phyloP scores from a whole-genome alignment of 768 basidiomycete species.

The Boletus coccyginus region DNA sequence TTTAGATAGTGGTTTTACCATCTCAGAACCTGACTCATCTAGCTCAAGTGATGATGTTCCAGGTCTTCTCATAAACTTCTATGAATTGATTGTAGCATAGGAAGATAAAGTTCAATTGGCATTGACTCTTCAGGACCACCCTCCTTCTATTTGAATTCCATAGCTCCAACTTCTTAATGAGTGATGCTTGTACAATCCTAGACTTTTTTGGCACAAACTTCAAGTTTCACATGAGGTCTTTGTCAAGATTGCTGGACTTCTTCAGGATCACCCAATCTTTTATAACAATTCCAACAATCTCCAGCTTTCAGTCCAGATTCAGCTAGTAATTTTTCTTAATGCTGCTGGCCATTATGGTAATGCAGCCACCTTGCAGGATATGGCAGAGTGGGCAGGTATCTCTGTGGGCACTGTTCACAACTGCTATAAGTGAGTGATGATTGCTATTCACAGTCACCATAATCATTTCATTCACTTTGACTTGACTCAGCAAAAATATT shows the following conservation, averaged over 20 bases:
- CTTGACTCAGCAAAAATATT: neutral
- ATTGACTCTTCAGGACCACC: too few relatives aligned
- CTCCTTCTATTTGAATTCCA: too few relatives aligned
- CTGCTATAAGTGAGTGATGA: slow-evolving; percentile 13
- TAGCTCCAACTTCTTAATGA: too few relatives aligned
- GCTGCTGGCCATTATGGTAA: slow-evolving; percentile 23
- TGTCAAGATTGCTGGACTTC: neutral
- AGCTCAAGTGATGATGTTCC: too few relatives aligned
- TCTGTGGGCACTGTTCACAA: slow-evolving; percentile 20
- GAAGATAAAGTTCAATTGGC: too few relatives aligned
- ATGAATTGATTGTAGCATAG: too few relatives aligned
- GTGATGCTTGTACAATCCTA: too few relatives aligned
- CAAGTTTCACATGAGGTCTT: neutral
- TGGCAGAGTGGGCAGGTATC: slow-evolving; percentile 19
- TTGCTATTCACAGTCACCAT: slow-evolving; percentile 13
- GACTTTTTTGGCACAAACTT: too few relatives aligned
- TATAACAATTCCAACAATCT: slow-evolving; percentile 6
- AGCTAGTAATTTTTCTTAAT: slow-evolving; percentile 28
- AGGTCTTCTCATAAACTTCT: too few relatives aligned
- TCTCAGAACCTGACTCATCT: too few relatives aligned
- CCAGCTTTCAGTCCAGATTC: slow-evolving; percentile 28
- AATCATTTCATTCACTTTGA: slow-evolving; percentile 3
- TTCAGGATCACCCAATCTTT: neutral
- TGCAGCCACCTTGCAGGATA: slow-evolving; percentile 13
- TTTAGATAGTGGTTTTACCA: too few relatives aligned